Base-by-base conservation (phyloP, 495 filamentous ascomycete species). In the Daldinia concentrica region DNA sequence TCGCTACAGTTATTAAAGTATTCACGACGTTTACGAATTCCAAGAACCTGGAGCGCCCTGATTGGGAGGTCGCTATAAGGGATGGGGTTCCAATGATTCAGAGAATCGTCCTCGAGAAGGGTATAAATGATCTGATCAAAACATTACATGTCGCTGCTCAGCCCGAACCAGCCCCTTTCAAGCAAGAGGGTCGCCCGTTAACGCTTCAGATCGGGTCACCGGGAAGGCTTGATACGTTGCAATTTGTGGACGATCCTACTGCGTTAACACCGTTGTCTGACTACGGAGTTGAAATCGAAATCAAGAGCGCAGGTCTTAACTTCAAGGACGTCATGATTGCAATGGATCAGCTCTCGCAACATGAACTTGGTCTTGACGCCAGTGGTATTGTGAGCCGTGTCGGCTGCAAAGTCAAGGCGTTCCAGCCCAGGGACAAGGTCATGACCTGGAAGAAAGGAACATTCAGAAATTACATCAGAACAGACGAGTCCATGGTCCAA, bases 271-370 rank as follows among this genome's bases (percentile, higher is more conserved):
- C 66, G 7, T 61, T 81, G 1, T 71, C 68, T 36, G 59, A 71
- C 1, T 71, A 79, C 56, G 73, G 68, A 6, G 74, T 86, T 6
- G 82, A 86, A 55, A 70, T 86, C 14, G 73, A 80, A 50, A 77
- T 82, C 2, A 74, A 70, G 14, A 82, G 81, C 6, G 74, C 78
- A 37, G 83, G 82, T 11, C 57, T 86, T n/a, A 83, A 79, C 66
- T 81, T 79, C 50, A 74, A 77, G 15, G 83, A 89, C 45, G 77
- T 88, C 6, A 83, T 87, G 67, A 81, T 83, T 1, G 81, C 83
- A 2, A 81, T 89, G 79, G 87, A 86, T 1, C 76, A 82, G 36
- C 69, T 86, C n/a, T 43, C 39, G 1, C 39, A 43, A n/a, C 39
- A 43, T 6, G 39, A 43, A 15, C 39, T 43, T n/a, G 39, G 39